Evolutionary conservation across 2,329 filamentous ascomycete species (phyloP), one percentile per base, ranked within the genome.

Genomic region (Paraphoma chrysanthemicola): DNA sequence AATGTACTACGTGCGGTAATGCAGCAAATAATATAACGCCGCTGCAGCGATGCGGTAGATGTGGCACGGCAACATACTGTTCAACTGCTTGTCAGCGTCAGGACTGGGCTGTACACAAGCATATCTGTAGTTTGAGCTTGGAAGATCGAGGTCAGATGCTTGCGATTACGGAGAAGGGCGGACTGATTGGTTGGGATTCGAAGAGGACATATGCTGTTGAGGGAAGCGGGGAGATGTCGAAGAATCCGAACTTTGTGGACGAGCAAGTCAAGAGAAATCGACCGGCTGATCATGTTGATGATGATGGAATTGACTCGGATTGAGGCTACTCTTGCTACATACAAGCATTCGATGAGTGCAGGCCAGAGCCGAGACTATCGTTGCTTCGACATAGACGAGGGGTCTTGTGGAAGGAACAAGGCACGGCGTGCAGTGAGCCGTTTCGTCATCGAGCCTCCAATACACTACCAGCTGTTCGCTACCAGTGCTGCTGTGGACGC

Each of bases 1-100:
- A 14, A 11, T 69, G 67, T 31, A 68, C 65, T 12, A 49, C 56
- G 2, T 69, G 66, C 18, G 23, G 36, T 1, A 48, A 28, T 41
- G 14, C 17, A 14, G 28, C 43, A 14, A 38, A 39, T 6, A 30
- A 42, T n/a, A 18, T 9, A 6, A n/a, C 28, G 12, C 1, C 23
- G 18, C 33, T 68, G 4, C 60, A 67, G 41, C 56, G 67, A 1
- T 69, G 67, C 38, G 65, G 67, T 0, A 51, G 60, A 10, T 69
- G 67, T 41, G 67, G 67, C 1, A 69, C 65, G 0, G 64, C 67
- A 9, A 64, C 65, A 7, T 69, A 69, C 41, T 68, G 67, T 33
- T 57, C 59, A 14, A 45, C 45, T 17, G 42, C 39, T 6, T 69
- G 67, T 41, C 67, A 69, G 41, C 61, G 49, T 17, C 41, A 39